phyloP scores from a whole-genome alignment of 805 yeast species.

The Starmerella floricola region DNA sequence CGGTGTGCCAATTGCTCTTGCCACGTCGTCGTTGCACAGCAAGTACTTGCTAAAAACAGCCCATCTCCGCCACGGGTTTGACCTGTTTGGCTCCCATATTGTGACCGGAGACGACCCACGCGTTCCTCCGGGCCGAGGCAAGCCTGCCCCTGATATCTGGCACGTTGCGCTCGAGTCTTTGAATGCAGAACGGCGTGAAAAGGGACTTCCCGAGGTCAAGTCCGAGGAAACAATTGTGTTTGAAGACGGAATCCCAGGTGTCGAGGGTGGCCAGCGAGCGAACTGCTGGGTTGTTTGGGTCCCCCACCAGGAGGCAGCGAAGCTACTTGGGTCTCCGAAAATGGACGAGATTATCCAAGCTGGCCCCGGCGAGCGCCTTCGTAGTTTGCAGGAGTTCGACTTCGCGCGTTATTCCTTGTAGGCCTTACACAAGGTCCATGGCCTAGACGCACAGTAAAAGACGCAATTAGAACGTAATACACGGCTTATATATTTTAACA shows the following conservation, averaged over 20 bases:
- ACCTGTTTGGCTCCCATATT: slow-evolving; percentile 51
- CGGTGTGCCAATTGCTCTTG: slow-evolving; percentile 71
- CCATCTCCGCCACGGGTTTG: slow-evolving; percentile 53
- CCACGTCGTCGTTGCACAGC: slow-evolving; percentile 62
- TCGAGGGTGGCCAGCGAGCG: slow-evolving; percentile 67
- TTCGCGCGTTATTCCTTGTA: slow-evolving; percentile 31
- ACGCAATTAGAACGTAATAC: no score
- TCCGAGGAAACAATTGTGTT: slow-evolving; percentile 79
- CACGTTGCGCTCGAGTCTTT: slow-evolving; percentile 59
- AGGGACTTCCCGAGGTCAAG: slow-evolving; percentile 37
- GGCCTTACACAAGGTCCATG: neutral
- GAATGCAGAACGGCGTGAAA: slow-evolving; percentile 40
- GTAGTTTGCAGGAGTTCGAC: slow-evolving; percentile 44
- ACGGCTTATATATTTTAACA: no score
- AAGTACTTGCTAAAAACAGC: slow-evolving; percentile 63
- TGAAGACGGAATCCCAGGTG: slow-evolving; percentile 94
- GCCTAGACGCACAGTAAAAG: neutral
- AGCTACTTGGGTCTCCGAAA: slow-evolving; percentile 41
- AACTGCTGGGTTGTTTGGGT: slow-evolving; percentile 88
- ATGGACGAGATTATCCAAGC: slow-evolving; percentile 36
- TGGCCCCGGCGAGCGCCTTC: slow-evolving; percentile 43
- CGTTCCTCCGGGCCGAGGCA: slow-evolving; percentile 75
- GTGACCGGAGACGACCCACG: slow-evolving; percentile 85
- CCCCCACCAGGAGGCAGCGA: slow-evolving; percentile 66
- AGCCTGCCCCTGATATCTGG: slow-evolving; percentile 93